Base-by-base conservation (phyloP, 768 basidiomycete species). In the Mrakia gelida region DNA sequence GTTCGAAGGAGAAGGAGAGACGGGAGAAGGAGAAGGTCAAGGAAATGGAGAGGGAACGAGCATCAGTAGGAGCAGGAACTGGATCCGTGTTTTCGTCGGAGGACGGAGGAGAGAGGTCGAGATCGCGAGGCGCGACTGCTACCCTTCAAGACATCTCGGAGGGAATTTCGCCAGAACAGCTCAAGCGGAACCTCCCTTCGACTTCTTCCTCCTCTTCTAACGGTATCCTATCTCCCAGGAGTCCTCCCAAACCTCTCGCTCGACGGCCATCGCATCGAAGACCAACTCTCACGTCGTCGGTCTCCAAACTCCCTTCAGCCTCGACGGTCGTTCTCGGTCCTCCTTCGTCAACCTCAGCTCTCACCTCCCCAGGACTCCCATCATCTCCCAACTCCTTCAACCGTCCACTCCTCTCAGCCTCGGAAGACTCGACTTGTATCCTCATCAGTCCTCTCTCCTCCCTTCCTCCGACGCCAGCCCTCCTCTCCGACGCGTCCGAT, bases 1-100 rank as follows among this genome's bases (percentile, higher is more conserved):
- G 30, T 16, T 32, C 62, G 54, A 54, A 75, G 62, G 56, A 38
- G 54, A 61, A 73, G 56, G 54, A 59, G 72, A 21, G 34, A 21
- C 18, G 72, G 21, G 67, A 38, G 38, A 43, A 38, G 38, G 67
- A 70, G 34, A 70, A 41, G 34, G 13, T 43, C 21, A 43, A 23
- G 67, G 67, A 70, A 21, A 26, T 41, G 67, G 67, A 70, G 5
- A 41, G 11, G 38, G 67, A 70, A 34, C 38, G 67, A 45, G 67
- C 32, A 34, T 16, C 32, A 28, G 65, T 3, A 41, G 28, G n/a
- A 21, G 11, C 9, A n/a, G 49, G 49, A 18, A 2, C 49, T 4
- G 49, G 49, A 21, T 52, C 28, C 32, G 65, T 30, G 32, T 67
- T 21, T 10, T 30, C 28, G 32, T 21, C 21, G 65, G 65, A 67